These are phyloP conservation scores for Metarhizium album DNA, from an alignment of 2,329 filamentous ascomycete species.

Conservation along the genomic window DNA sequence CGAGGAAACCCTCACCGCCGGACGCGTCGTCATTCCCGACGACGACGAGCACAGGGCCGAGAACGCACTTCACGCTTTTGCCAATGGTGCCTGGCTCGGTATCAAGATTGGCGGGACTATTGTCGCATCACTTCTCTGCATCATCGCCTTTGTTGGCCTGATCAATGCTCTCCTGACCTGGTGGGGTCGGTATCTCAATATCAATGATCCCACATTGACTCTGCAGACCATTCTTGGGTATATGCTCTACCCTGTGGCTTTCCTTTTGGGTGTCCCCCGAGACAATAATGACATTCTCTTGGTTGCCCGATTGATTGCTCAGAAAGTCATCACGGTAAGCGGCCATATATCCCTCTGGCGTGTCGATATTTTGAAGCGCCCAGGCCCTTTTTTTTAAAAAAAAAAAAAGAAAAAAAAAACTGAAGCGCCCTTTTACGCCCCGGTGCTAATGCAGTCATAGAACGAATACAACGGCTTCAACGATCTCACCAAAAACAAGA, in stretches of 20 bases:
- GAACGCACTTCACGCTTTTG: conserved; percentile 76
- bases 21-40: conserved; percentile 69
- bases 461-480: conserved; percentile 74
- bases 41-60: conserved; percentile 65
- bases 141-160: conserved; percentile 66
- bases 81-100: conserved; percentile 75
- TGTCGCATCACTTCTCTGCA: conserved; percentile 66
- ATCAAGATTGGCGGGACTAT: conserved; percentile 84
- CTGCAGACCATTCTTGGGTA: conserved; percentile 70
- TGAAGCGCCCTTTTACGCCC: too few species aligned
- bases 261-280: conserved; percentile 69
- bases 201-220: conserved; percentile 56
- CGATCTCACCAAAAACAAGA: conserved; percentile 41
- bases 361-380: too few species aligned
- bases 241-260: conserved; percentile 65
- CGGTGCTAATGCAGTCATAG: conserved; percentile 12
- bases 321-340: conserved; percentile 66
- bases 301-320: conserved; percentile 69
- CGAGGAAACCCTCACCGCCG: conserved; percentile 75
- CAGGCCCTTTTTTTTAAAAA: too few species aligned
- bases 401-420: too few species aligned
- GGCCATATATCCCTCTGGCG: not conserved
- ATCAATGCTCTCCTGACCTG: conserved; percentile 69
- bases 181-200: conserved; percentile 72
- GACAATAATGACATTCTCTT: conserved; percentile 53